phyloP scores from a whole-genome alignment of 495 filamentous ascomycete genomes.

The Opeltia flavorubescens region DNA sequence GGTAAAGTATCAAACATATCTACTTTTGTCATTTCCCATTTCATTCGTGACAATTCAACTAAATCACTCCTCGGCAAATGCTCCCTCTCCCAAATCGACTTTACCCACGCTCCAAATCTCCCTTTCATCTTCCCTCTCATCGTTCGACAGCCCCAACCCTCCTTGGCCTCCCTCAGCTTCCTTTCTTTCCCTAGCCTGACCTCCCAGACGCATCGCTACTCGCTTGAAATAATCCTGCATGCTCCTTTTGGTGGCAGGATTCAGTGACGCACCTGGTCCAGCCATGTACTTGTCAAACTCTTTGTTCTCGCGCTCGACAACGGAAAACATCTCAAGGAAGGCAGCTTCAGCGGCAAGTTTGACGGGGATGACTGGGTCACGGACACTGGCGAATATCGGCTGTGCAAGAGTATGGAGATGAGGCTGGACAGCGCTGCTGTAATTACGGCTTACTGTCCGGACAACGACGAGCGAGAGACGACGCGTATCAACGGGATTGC shows the following conservation, averaged over 20 bases:
- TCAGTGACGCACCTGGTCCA: constrained; percentile 42
- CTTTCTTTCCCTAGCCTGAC: constrained; percentile 70
- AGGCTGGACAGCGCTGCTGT: constrained; percentile 62
- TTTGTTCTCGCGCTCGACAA: constrained; percentile 69
- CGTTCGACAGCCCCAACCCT: constrained; percentile 68
- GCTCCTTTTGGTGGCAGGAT: constrained; percentile 61
- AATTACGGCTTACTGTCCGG: constrained; percentile 63
- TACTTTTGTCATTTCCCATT: no score
- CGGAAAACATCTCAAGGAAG: constrained; percentile 85
- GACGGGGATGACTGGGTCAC: constrained; percentile 88
- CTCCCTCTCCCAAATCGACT: constrained; percentile 62
- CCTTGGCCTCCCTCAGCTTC: constrained; percentile 84
- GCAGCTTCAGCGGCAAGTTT: constrained; percentile 92
- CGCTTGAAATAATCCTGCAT: constrained; percentile 98
- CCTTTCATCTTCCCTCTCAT: constrained; percentile 85
- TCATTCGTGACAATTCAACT: no score
- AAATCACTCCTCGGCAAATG: constrained; percentile 34
- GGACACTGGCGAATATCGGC: constrained; percentile 77
- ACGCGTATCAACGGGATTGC: constrained; percentile 64
- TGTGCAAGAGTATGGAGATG: constrained; percentile 66
- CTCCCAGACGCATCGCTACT: constrained; percentile 65
- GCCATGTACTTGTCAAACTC: constrained; percentile 88
- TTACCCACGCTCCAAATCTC: constrained; percentile 93
- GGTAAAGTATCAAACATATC: no score
- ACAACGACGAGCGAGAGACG: constrained; percentile 80